These are phyloP conservation scores for Chalciporus chontae DNA, from an alignment of 768 basidiomycete species.

Conservation along the genomic window DNA sequence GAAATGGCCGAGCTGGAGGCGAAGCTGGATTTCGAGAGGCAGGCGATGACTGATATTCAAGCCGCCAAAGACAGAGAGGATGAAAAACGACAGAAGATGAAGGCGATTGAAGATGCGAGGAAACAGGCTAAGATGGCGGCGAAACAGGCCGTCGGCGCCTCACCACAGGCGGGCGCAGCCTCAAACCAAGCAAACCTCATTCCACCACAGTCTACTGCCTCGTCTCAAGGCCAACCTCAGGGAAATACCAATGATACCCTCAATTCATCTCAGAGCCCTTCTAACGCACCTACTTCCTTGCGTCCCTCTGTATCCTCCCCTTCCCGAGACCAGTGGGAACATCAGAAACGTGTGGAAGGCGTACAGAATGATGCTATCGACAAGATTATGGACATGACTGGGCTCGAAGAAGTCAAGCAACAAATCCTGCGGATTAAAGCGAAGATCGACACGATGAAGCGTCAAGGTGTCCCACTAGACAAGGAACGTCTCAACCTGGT, in stretches of 20 bases:
- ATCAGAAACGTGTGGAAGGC: constrained; percentile 55
- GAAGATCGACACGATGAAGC: constrained; percentile 45
- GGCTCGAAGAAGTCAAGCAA: constrained; percentile 60
- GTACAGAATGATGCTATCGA: constrained; percentile 52
- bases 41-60: constrained; percentile 31
- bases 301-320: constrained; percentile 19
- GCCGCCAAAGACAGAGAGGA: constrained; percentile 33
- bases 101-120: constrained; percentile 38
- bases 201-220: neutral
- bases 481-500: constrained; percentile 59
- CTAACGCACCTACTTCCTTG: no score
- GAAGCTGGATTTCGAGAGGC: constrained; percentile 32
- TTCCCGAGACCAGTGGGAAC: constrained; percentile 46
- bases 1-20: constrained; percentile 41
- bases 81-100: constrained; percentile 38
- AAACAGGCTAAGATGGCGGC: constrained; percentile 3
- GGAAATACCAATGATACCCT: neutral
- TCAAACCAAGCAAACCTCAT: neutral
- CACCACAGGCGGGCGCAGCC: neutral
- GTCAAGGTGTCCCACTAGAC: constrained; percentile 48
- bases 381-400: constrained; percentile 61
- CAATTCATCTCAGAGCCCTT: constrained; percentile 2
- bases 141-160: constrained; percentile 1
- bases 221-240: constrained; percentile 4
- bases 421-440: constrained; percentile 55